Conservation (phyloP, 305 asterid species). For the Solanum aculeatissimum region DNA sequence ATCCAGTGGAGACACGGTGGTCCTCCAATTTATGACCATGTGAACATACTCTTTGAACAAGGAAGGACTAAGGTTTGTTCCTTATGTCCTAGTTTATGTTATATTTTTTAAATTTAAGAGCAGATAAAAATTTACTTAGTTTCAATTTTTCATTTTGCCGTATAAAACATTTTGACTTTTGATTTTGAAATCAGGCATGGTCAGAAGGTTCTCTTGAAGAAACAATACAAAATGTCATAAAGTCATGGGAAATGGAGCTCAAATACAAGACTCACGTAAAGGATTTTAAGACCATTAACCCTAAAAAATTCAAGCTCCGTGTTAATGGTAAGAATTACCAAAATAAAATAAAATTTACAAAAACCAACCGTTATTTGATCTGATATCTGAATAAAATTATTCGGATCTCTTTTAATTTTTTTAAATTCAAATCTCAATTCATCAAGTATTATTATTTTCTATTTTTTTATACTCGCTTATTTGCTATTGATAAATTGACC, state of each 20-base stretch:
- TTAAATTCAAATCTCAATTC: background rate
- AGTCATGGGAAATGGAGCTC: conserved; percentile 90
- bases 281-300: conserved; percentile 63
- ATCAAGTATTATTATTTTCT: background rate
- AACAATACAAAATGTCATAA: conserved; percentile 73
- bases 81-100: no score
- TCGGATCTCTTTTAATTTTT: no score
- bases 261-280: conserved; percentile 64
- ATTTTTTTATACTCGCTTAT: no score
- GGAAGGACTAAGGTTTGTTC: conserved; percentile 41
- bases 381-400: background rate
- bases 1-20: conserved; percentile 78
- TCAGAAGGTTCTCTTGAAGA: conserved; percentile 65
- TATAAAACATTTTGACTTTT: background rate
- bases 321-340: conserved; percentile 68
- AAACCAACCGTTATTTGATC: background rate
- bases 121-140: no score
- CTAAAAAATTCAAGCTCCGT: conserved; percentile 61
- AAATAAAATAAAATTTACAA: no score
- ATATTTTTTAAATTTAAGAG: no score
- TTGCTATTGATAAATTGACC: no score
- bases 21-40: conserved; percentile 58
- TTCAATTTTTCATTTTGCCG: no score
- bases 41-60: conserved; percentile 49
- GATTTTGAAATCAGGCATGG: conserved; percentile 40